Conservation (phyloP, 192 early-diverging fungal genomes). For the Rhizophagus prolifer region DNA sequence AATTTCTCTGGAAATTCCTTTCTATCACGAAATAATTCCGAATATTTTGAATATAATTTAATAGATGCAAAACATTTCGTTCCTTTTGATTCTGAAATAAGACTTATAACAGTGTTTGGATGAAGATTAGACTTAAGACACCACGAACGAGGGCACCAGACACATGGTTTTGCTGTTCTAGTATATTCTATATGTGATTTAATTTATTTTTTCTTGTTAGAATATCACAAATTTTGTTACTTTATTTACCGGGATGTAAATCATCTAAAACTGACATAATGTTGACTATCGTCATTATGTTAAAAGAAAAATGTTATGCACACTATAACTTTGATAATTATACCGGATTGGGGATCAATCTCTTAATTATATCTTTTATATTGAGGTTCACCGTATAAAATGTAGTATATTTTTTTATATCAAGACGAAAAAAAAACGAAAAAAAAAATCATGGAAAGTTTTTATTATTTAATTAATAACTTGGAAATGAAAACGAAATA, state of each 20-base stretch:
- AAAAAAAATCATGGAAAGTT: too few relatives aligned
- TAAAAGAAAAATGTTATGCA: too few relatives aligned
- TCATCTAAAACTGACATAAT: neutral
- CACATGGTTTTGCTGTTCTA: slow-evolving; percentile 7
- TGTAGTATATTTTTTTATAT: too few relatives aligned
- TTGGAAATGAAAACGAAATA: too few relatives aligned
- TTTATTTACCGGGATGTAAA: neutral
- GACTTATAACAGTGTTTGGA: neutral
- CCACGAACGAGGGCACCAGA: slow-evolving; percentile 9
- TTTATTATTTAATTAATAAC: too few relatives aligned
- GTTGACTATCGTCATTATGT: neutral
- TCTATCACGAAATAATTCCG: slow-evolving; percentile 7
- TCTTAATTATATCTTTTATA: too few relatives aligned
- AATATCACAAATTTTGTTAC: neutral
- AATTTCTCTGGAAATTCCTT: slow-evolving; percentile 4
- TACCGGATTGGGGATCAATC: too few relatives aligned
- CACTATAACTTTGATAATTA: too few relatives aligned
- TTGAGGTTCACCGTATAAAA: too few relatives aligned
- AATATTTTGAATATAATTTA: slow-evolving; percentile 21
- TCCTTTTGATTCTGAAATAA: neutral
- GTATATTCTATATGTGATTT: neutral
- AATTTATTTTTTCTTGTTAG: neutral
- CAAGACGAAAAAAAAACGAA: too few relatives aligned
- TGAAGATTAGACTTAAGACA: neutral
- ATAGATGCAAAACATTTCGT: slow-evolving; percentile 10